Evolutionary conservation across 2,329 filamentous ascomycete genomes (phyloP).

Genomic region (Nothopassalora personata): DNA sequence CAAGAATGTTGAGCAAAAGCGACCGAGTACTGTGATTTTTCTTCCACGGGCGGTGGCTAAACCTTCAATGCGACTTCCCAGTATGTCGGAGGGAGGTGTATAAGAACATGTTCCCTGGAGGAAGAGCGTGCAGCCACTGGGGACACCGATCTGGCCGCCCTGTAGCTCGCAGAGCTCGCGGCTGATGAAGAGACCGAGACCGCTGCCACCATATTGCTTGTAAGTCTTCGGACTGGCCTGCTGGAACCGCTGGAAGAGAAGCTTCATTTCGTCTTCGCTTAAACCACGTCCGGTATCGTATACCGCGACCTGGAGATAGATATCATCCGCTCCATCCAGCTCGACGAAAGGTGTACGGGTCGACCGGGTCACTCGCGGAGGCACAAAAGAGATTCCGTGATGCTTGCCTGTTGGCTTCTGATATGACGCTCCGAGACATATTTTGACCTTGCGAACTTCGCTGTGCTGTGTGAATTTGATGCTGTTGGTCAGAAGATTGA

Average conservation of each 20-base stretch:
- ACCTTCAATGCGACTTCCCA: no score
- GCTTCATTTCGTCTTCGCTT: slow-evolving; percentile 35
- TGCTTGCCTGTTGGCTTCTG: slow-evolving; percentile 31
- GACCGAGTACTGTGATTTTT: no score
- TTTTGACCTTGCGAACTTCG: slow-evolving; percentile 32
- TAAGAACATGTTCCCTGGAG: no score
- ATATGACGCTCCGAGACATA: slow-evolving; percentile 35
- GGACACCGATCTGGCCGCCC: slow-evolving; percentile 44
- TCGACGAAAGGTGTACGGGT: slow-evolving; percentile 22
- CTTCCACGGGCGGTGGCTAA: no score
- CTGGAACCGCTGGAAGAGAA: slow-evolving; percentile 41
- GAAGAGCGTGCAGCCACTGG: slow-evolving; percentile 23
- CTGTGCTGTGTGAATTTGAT: slow-evolving; percentile 44
- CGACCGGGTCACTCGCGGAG: slow-evolving; percentile 20
- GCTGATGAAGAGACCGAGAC: slow-evolving; percentile 43
- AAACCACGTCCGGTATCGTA: slow-evolving; percentile 41
- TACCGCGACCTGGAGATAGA: slow-evolving; percentile 41
- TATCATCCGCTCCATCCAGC: slow-evolving; percentile 33
- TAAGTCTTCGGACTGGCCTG: slow-evolving; percentile 33
- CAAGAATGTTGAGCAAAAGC: no score
- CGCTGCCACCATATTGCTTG: slow-evolving; percentile 40
- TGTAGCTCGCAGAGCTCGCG: slow-evolving; percentile 40
- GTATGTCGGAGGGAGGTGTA: no score
- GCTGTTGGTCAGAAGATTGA: slow-evolving; percentile 42
- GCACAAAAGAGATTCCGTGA: slow-evolving; percentile 33